Base-by-base conservation (phyloP, 23 red algal genomes). In the Agarophyton chilense region DNA sequence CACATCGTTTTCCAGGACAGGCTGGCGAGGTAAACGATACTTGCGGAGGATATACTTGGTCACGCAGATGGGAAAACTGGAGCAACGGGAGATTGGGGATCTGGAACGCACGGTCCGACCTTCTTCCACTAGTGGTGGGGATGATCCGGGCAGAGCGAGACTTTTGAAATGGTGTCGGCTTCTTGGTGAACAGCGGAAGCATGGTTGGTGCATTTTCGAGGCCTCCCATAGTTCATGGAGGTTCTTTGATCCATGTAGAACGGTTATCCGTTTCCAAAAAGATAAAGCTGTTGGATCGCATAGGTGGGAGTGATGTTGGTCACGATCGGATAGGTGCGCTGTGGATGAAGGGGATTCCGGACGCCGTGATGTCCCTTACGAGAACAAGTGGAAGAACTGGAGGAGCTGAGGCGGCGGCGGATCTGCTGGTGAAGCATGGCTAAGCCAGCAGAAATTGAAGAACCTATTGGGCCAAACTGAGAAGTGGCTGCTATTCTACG, bases 321-420 rank as follows among this genome's bases (percentile, higher is more conserved):
- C 35, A 57, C 42, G 26, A 70, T 40, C 0, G 2, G 50, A 4
- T 63, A 19, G 18, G 24, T 18, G 54, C 8, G 8, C 12, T 16
- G 16, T 83, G 78, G 78, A 47, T 19, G 9, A 7, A 13, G 1
- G 78, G 78, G 6, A 83, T 83, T 8, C 2, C n/a, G 52, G 34
- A 31, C 8, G 24, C 78, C 5, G 53, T 83, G 54, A 33, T 83
- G 2, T 2, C 52, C 1, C 52, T 52, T 1, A 33, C 78, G 18
- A 54, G 78, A 4, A n/a, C 42, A 4, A 34, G 33, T 25, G 16
- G 1, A 2, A 10, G 2, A 1, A 83, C 78, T 41, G 78, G 78
- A 12, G 78, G 78, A 26, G 78, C 52, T 16, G 78, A 66, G 14
- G 78, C 62, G 40, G 78, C 78, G 0, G 78, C 78, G 4, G 5